Evolutionary conservation across 768 basidiomycete species (phyloP).

Genomic region (Sarcodon aspratus): DNA sequence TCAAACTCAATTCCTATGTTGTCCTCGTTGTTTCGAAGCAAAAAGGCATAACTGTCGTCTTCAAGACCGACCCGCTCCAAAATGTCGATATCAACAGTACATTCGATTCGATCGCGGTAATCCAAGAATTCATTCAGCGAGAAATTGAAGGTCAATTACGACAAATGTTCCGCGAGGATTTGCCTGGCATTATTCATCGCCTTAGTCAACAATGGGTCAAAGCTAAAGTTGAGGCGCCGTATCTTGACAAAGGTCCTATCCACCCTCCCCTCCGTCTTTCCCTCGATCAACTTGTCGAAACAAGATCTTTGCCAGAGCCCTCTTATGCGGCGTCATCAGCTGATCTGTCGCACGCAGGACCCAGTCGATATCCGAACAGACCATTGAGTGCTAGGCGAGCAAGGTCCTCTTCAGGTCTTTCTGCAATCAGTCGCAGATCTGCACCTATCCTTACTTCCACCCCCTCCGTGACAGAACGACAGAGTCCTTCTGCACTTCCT

Average conservation of each 20-base stretch:
- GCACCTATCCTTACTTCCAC: constrained; percentile 4
- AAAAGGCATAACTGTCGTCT: constrained; percentile 97
- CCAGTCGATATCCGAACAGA: background rate
- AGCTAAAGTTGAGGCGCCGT: constrained; percentile 88
- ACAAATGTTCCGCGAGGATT: constrained; percentile 96
- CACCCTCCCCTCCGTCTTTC: constrained; percentile 5
- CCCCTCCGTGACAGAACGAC: constrained; percentile 11
- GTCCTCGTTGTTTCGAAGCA: constrained; percentile 96
- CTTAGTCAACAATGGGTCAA: constrained; percentile 95
- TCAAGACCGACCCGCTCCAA: constrained; percentile 98
- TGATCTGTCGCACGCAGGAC: constrained; percentile 6
- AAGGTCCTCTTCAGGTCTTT: constrained; percentile 11
- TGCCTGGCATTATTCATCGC: constrained; percentile 93
- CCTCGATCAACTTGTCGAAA: constrained; percentile 1
- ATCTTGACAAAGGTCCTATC: constrained; percentile 46
- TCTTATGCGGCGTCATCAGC: constrained; percentile 7
- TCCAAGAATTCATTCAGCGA: constrained; percentile 93
- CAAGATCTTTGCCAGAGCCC: constrained; percentile 9
- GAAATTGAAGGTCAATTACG: constrained; percentile 96
- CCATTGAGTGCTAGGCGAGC: constrained; percentile 6
- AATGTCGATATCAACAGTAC: constrained; percentile 96
- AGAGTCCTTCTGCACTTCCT: constrained; percentile 28
- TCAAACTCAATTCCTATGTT: constrained; percentile 89
- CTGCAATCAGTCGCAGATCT: constrained; percentile 11
- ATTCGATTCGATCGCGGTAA: constrained; percentile 96